Percentiles rank a stretch among this genome's conserved stretches.
phyloP scores from a whole-genome alignment of 169 alveolate species.

The Plasmodium vivax region DNA sequence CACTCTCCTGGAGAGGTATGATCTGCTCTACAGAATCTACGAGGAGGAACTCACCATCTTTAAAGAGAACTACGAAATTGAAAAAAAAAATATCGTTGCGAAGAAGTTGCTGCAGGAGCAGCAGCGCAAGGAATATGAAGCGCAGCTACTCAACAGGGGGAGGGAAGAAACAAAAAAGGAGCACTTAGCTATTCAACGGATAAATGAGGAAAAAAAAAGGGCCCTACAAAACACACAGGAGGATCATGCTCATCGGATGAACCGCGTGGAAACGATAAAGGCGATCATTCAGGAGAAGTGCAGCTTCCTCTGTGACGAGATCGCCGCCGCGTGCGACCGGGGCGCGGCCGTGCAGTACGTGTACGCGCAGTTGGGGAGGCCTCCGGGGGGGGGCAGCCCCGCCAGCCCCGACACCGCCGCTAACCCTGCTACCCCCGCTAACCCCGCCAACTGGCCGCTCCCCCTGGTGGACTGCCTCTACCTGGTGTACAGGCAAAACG shows the following conservation, averaged over 20 bases:
- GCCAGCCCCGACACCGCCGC: neutral
- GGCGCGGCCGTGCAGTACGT: constrained; percentile 27
- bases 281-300: constrained; percentile 17
- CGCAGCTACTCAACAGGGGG: constrained; percentile 36
- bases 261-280: constrained; percentile 31
- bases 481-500: constrained; percentile 39
- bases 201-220: constrained; percentile 45
- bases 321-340: constrained; percentile 25
- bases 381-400: neutral
- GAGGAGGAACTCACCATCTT: constrained; percentile 61
- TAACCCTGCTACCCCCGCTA: neutral
- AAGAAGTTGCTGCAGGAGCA: constrained; percentile 51
- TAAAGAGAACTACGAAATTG: constrained; percentile 70
- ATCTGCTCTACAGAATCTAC: constrained; percentile 27
- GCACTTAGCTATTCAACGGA: constrained; percentile 17
- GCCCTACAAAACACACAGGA: constrained; percentile 13
- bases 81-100: constrained; percentile 30
- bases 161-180: constrained; percentile 40
- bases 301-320: constrained; percentile 40
- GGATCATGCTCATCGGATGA: constrained; percentile 10
- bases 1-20: constrained; percentile 57
- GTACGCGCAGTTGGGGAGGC: constrained; percentile 25
- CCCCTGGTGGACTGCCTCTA: constrained; percentile 50
- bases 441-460: neutral
- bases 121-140: constrained; percentile 30